Conservation (phyloP, 257 asterid species). For the Solanum phureja region DNA sequence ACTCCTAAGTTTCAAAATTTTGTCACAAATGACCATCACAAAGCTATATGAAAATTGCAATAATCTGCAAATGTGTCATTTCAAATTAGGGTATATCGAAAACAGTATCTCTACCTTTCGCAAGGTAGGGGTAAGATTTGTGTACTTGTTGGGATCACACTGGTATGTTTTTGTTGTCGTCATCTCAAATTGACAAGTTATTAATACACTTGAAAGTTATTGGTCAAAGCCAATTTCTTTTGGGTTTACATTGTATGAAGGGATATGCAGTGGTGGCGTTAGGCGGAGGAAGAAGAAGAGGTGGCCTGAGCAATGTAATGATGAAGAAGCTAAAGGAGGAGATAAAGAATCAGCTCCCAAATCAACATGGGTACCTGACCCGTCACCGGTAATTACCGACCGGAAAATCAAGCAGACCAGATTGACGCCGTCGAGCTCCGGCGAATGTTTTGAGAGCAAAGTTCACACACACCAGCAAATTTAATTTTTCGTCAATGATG, state of each 20-base stretch:
- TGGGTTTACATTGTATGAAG: conserved; percentile 6
- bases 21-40: not conserved
- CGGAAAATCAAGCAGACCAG: conserved; percentile 33
- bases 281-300: conserved; percentile 13
- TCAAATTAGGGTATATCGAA: not conserved
- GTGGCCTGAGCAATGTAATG: not conserved
- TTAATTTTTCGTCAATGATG: not conserved
- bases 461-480: not conserved
- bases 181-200: not conserved
- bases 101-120: not conserved
- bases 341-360: not conserved
- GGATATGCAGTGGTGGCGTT: conserved; percentile 34
- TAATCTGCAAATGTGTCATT: not conserved
- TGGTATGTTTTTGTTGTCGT: not conserved
- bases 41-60: not conserved
- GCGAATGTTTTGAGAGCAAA: conserved; percentile 26
- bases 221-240: not conserved
- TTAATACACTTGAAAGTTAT: not conserved
- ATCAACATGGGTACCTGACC: conserved; percentile 56
- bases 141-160: not conserved
- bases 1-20: not conserved
- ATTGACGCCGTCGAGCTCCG: conserved; percentile 49
- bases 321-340: conserved; percentile 1
- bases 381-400: conserved; percentile 44
- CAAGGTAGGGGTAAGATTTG: not conserved